phyloP scores from a whole-genome alignment of 2,329 filamentous ascomycete species.

The Lasiodiplodia sp. region DNA sequence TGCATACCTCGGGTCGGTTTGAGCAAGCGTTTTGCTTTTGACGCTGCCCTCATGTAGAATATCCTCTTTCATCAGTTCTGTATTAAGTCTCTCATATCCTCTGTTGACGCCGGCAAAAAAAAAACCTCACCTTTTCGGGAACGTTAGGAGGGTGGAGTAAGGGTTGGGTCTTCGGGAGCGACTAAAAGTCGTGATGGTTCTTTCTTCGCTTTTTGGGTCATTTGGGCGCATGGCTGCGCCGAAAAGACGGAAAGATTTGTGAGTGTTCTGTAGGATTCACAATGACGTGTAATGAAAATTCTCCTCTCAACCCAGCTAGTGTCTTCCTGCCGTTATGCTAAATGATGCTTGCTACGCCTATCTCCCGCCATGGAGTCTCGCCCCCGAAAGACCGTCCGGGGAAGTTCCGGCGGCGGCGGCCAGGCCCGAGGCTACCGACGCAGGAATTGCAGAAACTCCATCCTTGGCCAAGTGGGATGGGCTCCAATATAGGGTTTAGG shows the following conservation, averaged over 20 bases:
- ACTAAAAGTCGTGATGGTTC: constrained; percentile 27
- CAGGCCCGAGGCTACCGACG: neutral
- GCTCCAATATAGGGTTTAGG: constrained; percentile 22
- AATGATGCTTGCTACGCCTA: neutral
- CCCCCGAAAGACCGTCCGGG: neutral
- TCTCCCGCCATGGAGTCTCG: neutral
- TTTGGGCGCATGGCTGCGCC: constrained; percentile 13
- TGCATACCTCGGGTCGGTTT: constrained; percentile 28
- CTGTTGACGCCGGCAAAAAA: constrained; percentile 25
- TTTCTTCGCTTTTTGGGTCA: constrained; percentile 25
- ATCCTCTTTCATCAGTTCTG: constrained; percentile 26
- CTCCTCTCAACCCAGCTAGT: constrained; percentile 25
- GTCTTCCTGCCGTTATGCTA: neutral
- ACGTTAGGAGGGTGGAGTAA: constrained; percentile 25
- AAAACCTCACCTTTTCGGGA: constrained; percentile 24
- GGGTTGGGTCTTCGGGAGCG: constrained; percentile 16
- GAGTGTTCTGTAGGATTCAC: constrained; percentile 17
- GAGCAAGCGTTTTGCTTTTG: constrained; percentile 20
- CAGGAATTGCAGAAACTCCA: neutral
- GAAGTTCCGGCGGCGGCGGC: neutral
- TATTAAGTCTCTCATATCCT: constrained; percentile 27
- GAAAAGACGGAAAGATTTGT: constrained; percentile 14
- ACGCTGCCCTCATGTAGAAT: constrained; percentile 29
- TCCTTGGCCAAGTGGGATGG: neutral
- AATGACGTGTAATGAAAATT: constrained; percentile 29